Percentiles rank a stretch among this genome's conserved stretches.
These are phyloP conservation scores for Ophiostoma angusticollis DNA, from an alignment of 2,329 filamentous ascomycete species.

Conservation along the genomic window DNA sequence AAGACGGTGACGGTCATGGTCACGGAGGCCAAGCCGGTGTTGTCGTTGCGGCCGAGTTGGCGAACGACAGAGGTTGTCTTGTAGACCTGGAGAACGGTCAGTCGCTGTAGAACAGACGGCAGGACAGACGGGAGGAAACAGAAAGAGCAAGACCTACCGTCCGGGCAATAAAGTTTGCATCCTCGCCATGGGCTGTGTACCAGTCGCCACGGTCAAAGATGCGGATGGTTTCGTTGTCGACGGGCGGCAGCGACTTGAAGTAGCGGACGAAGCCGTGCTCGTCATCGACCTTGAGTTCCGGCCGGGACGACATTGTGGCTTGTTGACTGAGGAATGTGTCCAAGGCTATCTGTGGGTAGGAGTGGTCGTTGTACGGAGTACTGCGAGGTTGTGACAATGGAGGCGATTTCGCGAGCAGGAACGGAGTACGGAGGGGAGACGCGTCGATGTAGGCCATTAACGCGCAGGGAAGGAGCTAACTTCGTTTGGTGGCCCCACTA, in stretches of 20 bases:
- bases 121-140: neutral
- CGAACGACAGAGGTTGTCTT: constrained; percentile 93
- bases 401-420: no score
- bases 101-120: no score
- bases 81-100: constrained; percentile 52
- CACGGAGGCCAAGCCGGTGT: constrained; percentile 79
- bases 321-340: neutral
- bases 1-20: constrained; percentile 94
- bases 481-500: neutral
- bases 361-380: neutral
- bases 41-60: constrained; percentile 72
- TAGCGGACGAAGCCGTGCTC: constrained; percentile 94
- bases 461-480: constrained; percentile 7
- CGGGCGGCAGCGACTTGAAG: constrained; percentile 71
- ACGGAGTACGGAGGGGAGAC: constrained; percentile 9
- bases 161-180: constrained; percentile 72
- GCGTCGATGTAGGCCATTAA: constrained; percentile 13
- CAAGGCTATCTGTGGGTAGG: neutral
- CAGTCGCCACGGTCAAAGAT: constrained; percentile 92
- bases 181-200: constrained; percentile 84
- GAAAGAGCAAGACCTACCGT: constrained; percentile 37
- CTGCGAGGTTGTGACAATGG: neutral
- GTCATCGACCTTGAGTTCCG: constrained; percentile 79
- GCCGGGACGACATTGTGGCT: constrained; percentile 53
- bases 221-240: constrained; percentile 63